Conservation (phyloP, 2,329 filamentous ascomycete species). For the Colletotrichum sidae region DNA sequence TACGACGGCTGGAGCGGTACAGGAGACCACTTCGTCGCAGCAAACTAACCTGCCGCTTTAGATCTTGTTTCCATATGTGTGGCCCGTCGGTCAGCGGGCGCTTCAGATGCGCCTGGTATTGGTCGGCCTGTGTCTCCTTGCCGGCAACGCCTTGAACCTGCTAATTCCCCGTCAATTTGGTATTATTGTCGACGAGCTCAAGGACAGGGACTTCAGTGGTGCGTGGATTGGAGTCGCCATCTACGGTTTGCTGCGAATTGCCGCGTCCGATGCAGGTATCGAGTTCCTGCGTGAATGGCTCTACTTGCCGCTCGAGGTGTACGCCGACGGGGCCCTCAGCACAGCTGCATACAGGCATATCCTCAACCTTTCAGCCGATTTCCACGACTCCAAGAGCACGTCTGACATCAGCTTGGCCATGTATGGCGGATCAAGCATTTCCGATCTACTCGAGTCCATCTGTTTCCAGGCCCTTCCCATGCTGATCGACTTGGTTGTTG, state of each 20-base stretch:
- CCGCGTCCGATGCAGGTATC: slow-evolving; percentile 66
- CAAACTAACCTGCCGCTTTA: slow-evolving; percentile 43
- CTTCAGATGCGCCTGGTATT: slow-evolving; percentile 77
- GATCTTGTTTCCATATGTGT: slow-evolving; percentile 83
- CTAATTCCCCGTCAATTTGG: slow-evolving; percentile 86
- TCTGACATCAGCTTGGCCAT: slow-evolving; percentile 70
- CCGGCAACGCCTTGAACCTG: slow-evolving; percentile 78
- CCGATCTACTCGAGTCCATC: slow-evolving; percentile 67
- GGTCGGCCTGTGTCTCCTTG: slow-evolving; percentile 76
- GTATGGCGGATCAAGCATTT: slow-evolving; percentile 63
- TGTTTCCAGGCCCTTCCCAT: slow-evolving; percentile 70
- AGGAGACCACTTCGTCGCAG: too few relatives aligned
- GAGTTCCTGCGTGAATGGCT: slow-evolving; percentile 65
- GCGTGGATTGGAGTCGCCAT: slow-evolving; percentile 65
- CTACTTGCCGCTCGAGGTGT: slow-evolving; percentile 69
- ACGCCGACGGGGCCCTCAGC: slow-evolving; percentile 64
- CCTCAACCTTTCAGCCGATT: slow-evolving; percentile 70
- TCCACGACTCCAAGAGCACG: slow-evolving; percentile 70
- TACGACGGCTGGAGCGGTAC: background rate
- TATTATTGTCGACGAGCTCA: slow-evolving; percentile 78
- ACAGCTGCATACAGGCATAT: slow-evolving; percentile 69
- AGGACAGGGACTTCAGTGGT: slow-evolving; percentile 39
- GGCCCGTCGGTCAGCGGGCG: slow-evolving; percentile 74
- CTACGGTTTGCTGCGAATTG: slow-evolving; percentile 63
- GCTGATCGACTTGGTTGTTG: slow-evolving; percentile 69